Evolutionary conservation across 495 filamentous ascomycete species (phyloP).

Genomic region (Articulospora tetracladia): DNA sequence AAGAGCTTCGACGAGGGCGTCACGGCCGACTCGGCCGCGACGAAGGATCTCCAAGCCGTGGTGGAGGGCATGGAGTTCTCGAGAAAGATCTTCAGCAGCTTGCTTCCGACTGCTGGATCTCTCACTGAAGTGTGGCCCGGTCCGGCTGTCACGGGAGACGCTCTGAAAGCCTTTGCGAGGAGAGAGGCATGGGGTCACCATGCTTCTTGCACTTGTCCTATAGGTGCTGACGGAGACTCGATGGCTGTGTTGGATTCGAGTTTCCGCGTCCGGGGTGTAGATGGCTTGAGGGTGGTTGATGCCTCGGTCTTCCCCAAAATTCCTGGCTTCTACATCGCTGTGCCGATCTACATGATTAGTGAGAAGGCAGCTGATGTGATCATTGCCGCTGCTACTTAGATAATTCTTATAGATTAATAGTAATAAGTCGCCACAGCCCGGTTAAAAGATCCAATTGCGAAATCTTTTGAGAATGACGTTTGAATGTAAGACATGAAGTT

Average conservation of each 20-base stretch:
- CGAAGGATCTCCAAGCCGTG: conserved; percentile 35
- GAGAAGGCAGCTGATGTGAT: conserved; percentile 60
- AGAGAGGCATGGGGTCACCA: conserved; percentile 60
- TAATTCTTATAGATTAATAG: no score
- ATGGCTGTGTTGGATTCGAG: conserved; percentile 55
- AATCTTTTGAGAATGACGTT: no score
- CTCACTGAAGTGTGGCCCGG: conserved; percentile 2
- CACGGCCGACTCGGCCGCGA: not conserved
- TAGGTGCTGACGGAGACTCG: conserved; percentile 49
- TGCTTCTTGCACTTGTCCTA: conserved; percentile 53
- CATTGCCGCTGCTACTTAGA: no score
- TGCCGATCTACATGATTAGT: conserved; percentile 53
- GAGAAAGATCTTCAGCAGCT: conserved; percentile 34
- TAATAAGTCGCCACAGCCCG: no score
- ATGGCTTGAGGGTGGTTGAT: conserved; percentile 59
- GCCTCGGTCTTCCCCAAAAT: conserved; percentile 54
- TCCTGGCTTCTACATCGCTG: conserved; percentile 50
- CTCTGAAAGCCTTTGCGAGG: no score
- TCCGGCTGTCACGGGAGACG: no score
- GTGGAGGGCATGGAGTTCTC: conserved; percentile 42
- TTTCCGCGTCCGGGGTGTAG: conserved; percentile 53
- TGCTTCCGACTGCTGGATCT: not conserved
- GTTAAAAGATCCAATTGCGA: no score
- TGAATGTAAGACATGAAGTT: no score
- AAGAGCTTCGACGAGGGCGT: conserved; percentile 1